Evolutionary conservation across 805 yeast species (phyloP).

Genomic region (Starmerella davenportii): DNA sequence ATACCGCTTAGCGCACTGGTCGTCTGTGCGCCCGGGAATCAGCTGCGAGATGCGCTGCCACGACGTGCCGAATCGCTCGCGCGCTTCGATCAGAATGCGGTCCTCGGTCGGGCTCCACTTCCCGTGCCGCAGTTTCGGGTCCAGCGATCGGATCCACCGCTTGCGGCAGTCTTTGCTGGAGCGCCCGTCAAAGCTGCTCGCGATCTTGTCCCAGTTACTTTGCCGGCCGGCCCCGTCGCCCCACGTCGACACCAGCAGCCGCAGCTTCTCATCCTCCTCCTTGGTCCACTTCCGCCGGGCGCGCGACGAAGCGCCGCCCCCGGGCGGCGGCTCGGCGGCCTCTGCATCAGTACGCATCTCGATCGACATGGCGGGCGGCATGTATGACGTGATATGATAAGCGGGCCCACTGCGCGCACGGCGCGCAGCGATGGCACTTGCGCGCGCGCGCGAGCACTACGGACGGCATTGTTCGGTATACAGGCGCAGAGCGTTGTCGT

Average conservation of each 20-base stretch:
- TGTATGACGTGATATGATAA: too few relatives aligned
- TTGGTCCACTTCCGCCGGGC: constrained; percentile 40
- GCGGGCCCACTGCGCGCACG: too few relatives aligned
- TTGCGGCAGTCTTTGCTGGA: constrained; percentile 71
- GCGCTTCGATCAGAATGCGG: constrained; percentile 42
- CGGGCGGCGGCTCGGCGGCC: not conserved
- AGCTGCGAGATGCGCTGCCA: constrained; percentile 72
- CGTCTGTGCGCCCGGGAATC: constrained; percentile 76
- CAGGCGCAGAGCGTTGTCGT: too few relatives aligned
- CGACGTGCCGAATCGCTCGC: constrained; percentile 49
- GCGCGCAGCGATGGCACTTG: too few relatives aligned
- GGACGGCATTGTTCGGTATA: too few relatives aligned
- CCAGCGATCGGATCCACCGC: constrained; percentile 72
- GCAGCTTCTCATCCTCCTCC: constrained; percentile 49
- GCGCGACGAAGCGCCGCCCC: not conserved
- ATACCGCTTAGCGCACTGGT: constrained; percentile 84
- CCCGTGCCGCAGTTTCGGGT: constrained; percentile 68
- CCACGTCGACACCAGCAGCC: constrained; percentile 24
- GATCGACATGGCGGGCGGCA: not conserved
- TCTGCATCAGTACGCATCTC: not conserved
- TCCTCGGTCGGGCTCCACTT: constrained; percentile 79
- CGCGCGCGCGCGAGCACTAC: too few relatives aligned
- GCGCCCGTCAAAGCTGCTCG: constrained; percentile 26
- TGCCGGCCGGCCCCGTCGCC: constrained; percentile 32
- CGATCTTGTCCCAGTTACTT: constrained; percentile 27